Evolutionary conservation across 2,329 filamentous ascomycete species (phyloP).

Genomic region (Chrysosporium keratinophilum): DNA sequence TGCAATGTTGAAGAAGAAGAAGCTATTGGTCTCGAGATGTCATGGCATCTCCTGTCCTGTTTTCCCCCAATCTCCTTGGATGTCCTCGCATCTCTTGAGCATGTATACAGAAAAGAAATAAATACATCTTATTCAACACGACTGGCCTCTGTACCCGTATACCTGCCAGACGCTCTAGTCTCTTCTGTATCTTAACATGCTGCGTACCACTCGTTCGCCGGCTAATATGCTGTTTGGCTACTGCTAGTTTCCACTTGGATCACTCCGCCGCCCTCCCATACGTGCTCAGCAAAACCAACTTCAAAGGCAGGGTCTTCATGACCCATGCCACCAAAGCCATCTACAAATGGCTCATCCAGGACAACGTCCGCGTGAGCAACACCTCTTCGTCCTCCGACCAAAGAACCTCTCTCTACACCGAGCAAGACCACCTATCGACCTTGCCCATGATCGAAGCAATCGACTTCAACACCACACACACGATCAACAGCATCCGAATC

Average conservation of each 20-base stretch:
- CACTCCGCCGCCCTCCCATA: slow-evolving; percentile 98
- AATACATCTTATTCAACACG: slow-evolving; percentile 18
- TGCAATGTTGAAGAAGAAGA: neutral
- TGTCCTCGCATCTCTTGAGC: slow-evolving; percentile 9
- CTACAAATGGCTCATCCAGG: slow-evolving; percentile 98
- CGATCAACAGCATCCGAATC: slow-evolving; percentile 89
- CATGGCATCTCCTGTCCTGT: neutral
- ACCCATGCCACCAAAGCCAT: slow-evolving; percentile 98
- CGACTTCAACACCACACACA: slow-evolving; percentile 96
- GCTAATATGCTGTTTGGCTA: slow-evolving; percentile 8
- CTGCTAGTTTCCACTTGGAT: slow-evolving; percentile 82
- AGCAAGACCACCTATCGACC: slow-evolving; percentile 87
- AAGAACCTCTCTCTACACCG: slow-evolving; percentile 69
- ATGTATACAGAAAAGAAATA: slow-evolving; percentile 33
- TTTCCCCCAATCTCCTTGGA: neutral
- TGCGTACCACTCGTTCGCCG: neutral
- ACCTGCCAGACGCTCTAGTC: neutral
- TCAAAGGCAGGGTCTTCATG: slow-evolving; percentile 95
- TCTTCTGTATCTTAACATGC: neutral
- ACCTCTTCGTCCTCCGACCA: slow-evolving; percentile 53
- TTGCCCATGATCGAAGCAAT: slow-evolving; percentile 94
- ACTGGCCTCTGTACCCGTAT: slow-evolving; percentile 17
- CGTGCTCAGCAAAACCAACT: slow-evolving; percentile 95
- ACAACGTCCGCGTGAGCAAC: slow-evolving; percentile 82
- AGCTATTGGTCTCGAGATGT: neutral